Percentiles rank a stretch among this genome's conserved stretches.
Evolutionary conservation across 2,329 filamentous ascomycete genomes (phyloP).

Genomic region (Ophiocordyceps camponoti-leonardi): DNA sequence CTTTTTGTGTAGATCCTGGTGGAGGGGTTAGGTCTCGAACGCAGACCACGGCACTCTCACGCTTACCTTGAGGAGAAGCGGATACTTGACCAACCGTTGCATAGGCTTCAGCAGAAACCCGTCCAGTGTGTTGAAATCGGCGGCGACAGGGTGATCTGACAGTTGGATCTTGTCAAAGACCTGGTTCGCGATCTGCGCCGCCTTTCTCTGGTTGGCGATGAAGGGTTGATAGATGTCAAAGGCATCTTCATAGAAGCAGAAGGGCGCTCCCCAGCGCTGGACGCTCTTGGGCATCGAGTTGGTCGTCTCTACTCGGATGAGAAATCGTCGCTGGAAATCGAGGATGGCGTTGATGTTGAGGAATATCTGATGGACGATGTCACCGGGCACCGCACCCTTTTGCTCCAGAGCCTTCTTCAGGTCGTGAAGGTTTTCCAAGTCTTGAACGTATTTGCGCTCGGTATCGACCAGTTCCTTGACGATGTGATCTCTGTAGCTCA

Average conservation of each 20-base stretch:
- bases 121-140: constrained; percentile 73
- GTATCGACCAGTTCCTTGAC: constrained; percentile 85
- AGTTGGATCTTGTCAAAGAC: constrained; percentile 75
- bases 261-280: constrained; percentile 93
- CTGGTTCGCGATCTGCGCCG: constrained; percentile 65
- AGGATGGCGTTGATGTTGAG: constrained; percentile 88
- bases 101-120: constrained; percentile 94
- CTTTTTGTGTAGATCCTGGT: constrained; percentile 71
- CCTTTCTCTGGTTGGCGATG: constrained; percentile 89
- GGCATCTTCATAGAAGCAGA: constrained; percentile 65
- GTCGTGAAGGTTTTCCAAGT: constrained; percentile 83
- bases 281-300: constrained; percentile 61
- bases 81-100: constrained; percentile 89
- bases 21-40: too few species aligned
- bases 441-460: constrained; percentile 94
- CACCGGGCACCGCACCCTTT: constrained; percentile 72
- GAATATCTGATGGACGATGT: constrained; percentile 87
- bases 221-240: constrained; percentile 95
- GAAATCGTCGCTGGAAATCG: constrained; percentile 86
- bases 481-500: constrained; percentile 68
- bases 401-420: constrained; percentile 83
- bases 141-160: constrained; percentile 63
- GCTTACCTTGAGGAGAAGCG: constrained; percentile 64
- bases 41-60: not conserved
- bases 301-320: constrained; percentile 91